Evolutionary conservation across 768 basidiomycete genomes (phyloP), one percentile per base, ranked within the genome.

Genomic region (Naganishia antarctica): DNA sequence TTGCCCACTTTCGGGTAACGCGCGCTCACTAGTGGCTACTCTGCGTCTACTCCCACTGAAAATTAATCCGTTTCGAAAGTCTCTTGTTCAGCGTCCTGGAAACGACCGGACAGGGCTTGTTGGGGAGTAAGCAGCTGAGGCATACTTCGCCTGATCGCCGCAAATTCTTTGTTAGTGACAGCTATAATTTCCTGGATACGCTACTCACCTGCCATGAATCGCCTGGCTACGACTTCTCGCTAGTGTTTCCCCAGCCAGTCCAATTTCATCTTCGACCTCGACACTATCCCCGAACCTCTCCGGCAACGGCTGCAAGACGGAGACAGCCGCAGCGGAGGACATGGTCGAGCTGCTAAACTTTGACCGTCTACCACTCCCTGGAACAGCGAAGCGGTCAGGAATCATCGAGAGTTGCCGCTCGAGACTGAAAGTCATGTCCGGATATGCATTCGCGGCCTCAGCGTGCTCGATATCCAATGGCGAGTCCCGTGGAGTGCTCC

Each of bases 331-430:
- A 12, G 12, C 37, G 26, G 53, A 57, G 5, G 53, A 40, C 23
- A 21, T 23, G 3, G 53, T 57, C 23, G 53, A 57, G 23, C 23
- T 57, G 32, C 53, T 57, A 4, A 40, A 37, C 15, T 57, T 57
- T 18, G 53, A 23, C 21, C 21, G 53, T 40, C 23, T 57, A 26
- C 21, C n/a, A 11, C 53, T 29, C 7, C 13, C 45, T 49, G 53
- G 4, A 12, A 21, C 37, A n/a, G 53, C 9, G 3, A 25, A 8
- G 3, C 9, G 9, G 32, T 37, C 32, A 21, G 18, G 28, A 11
- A 49, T 25, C 18, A 28, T 7, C 18, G 11, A 26, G 8, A 23
- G 32, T 34, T 32, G 26, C 9, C 48, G 8, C 13, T 34, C 18
- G 3, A n/a, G 50, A 3, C 3, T 15, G 53, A 23, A 1, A 37